Conservation (phyloP, 176 grass and related monocot genomes). For the Alopecurus myosuroides region DNA sequence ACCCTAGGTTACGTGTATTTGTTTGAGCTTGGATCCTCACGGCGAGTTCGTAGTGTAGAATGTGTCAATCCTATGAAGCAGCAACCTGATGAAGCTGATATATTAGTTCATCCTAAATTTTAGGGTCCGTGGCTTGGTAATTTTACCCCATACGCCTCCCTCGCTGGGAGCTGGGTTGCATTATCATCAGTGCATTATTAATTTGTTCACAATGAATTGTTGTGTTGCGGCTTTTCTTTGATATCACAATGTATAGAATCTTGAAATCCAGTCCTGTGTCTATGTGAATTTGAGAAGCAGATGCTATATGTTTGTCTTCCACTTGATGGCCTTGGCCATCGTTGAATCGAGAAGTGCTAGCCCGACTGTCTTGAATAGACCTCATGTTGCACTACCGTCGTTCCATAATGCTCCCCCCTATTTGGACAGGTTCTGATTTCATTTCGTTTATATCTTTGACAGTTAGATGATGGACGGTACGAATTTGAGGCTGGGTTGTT, state of each 20-base stretch:
- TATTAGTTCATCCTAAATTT: neutral
- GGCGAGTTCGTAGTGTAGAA: neutral
- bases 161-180: neutral
- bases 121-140: neutral
- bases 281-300: neutral
- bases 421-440: neutral
- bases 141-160: neutral
- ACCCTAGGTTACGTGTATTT: neutral
- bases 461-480: conserved; percentile 37
- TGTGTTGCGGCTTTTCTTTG: neutral
- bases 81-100: neutral
- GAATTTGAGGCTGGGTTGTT: conserved; percentile 18
- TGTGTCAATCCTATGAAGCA: neutral
- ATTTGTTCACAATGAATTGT: neutral
- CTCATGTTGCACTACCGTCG: neutral
- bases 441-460: neutral
- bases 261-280: too few species aligned
- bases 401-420: neutral
- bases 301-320: neutral
- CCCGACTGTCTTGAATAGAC: neutral
- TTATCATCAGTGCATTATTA: neutral
- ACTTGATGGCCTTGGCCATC: neutral
- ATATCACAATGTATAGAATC: neutral
- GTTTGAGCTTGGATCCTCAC: neutral
- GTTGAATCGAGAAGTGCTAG: neutral